These are phyloP conservation scores for Thoreauomyces humboldtii DNA, from an alignment of 192 early-diverging fungal species.

Conservation along the genomic window DNA sequence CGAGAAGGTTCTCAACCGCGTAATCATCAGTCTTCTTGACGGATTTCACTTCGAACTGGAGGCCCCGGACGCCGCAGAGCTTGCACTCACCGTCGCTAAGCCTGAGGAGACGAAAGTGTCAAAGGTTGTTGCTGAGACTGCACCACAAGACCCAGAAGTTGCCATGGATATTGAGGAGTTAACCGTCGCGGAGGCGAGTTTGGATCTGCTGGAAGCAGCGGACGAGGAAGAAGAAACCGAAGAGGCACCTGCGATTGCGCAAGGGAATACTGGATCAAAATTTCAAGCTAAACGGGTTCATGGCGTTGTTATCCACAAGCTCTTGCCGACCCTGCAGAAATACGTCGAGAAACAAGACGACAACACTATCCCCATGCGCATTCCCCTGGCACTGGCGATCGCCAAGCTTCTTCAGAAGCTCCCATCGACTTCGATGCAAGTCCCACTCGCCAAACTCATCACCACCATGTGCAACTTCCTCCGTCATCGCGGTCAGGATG, in stretches of 20 bases:
- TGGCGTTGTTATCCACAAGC: conserved; percentile 64
- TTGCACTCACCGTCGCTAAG: conserved; percentile 1
- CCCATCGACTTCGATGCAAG: conserved; percentile 69
- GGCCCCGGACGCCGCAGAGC: not conserved
- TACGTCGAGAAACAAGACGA: conserved; percentile 68
- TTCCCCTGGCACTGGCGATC: conserved; percentile 84
- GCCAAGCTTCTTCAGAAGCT: conserved; percentile 78
- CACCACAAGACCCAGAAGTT: conserved; percentile 3
- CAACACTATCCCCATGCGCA: conserved; percentile 72
- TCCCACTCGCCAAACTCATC: conserved; percentile 83
- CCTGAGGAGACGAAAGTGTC: conserved; percentile 11
- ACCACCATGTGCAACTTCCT: conserved; percentile 86
- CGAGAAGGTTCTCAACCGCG: conserved; percentile 81
- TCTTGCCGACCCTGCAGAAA: conserved; percentile 82
- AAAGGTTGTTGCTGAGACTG: not conserved
- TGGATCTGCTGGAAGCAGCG: conserved; percentile 27
- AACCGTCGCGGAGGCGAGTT: conserved; percentile 34
- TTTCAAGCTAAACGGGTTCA: too few species aligned
- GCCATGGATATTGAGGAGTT: conserved; percentile 11
- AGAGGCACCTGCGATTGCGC: conserved; percentile 5
- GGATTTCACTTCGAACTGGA: conserved; percentile 76
- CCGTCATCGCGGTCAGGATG: conserved; percentile 71
- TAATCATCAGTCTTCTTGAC: conserved; percentile 79
- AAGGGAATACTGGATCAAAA: too few species aligned
- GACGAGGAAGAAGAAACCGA: conserved; percentile 42